A percentile compares a stretch with the other conserved stretches of the same genome.
Conservation (phyloP, 371 early-diverging fungal species). For the Choanephora cucurbitarum region DNA sequence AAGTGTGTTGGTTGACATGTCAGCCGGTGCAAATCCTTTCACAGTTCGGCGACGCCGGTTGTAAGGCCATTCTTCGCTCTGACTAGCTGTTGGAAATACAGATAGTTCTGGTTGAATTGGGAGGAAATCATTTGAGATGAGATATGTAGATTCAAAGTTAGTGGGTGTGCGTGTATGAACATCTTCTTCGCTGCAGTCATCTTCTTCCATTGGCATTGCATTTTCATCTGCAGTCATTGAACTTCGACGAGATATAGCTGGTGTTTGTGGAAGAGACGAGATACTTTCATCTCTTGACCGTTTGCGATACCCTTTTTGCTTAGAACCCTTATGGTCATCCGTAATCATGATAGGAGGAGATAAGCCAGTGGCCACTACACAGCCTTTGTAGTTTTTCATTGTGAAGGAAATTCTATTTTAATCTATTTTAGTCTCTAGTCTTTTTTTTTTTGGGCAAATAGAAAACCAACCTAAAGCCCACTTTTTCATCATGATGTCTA, state of each 20-base stretch:
- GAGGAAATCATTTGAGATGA: background rate
- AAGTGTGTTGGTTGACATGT: conserved; percentile 1
- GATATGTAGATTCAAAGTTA: conserved; percentile 3
- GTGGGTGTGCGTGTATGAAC: background rate
- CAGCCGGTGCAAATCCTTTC: conserved; percentile 1
- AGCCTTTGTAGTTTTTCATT: conserved; percentile 39
- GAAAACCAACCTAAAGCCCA: conserved; percentile 67
- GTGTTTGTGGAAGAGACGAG: conserved; percentile 17
- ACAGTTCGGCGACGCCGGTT: conserved; percentile 18
- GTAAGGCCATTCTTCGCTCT: conserved; percentile 14
- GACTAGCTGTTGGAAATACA: background rate
- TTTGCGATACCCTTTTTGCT: conserved; percentile 49
- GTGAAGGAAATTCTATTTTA: conserved; percentile 70
- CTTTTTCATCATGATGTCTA: conserved; percentile 87
- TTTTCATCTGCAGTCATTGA: background rate
- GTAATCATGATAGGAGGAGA: conserved; percentile 92
- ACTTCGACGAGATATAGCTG: conserved; percentile 12
- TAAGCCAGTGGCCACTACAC: conserved; percentile 68
- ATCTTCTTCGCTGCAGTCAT: background rate
- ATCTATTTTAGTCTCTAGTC: background rate
- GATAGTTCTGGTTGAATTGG: background rate
- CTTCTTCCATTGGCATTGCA: background rate
- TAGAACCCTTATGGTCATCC: conserved; percentile 85
- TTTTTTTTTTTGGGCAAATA: background rate
- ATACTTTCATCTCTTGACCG: conserved; percentile 35